A percentile compares a stretch with the other conserved stretches of the same genome.
Conservation (phyloP, 768 basidiomycete genomes). For the Phylloporus sp. region DNA sequence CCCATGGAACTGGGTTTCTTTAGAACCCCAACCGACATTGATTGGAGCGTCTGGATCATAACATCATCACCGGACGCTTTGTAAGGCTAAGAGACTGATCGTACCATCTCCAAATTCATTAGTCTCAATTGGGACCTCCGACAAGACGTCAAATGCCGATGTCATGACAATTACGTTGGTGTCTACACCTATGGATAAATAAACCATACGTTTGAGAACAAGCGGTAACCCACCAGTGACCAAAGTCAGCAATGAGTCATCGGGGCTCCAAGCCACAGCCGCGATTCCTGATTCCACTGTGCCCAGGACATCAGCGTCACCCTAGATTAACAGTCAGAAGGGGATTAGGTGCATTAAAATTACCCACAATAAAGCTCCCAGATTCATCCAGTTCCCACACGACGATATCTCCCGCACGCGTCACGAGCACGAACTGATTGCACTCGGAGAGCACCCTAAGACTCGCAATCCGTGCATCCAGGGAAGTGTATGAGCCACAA, state of each 20-base stretch:
- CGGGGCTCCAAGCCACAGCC: conserved; percentile 87
- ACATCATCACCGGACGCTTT: conserved; percentile 7
- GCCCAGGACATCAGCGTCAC: conserved; percentile 69
- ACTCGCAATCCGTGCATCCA: conserved; percentile 49
- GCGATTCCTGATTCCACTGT: conserved; percentile 81
- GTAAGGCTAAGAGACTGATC: conserved; percentile 7
- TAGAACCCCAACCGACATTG: conserved; percentile 97
- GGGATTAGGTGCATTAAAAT: not conserved
- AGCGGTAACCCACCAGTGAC: conserved; percentile 57
- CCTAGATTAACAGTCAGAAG: conserved; percentile 14
- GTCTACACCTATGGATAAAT: conserved; percentile 44
- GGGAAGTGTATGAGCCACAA: conserved; percentile 20
- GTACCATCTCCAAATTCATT: conserved; percentile 84
- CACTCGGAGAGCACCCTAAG: conserved; percentile 71
- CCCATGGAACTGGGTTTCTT: conserved; percentile 96
- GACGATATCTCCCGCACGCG: conserved; percentile 80
- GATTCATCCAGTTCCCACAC: conserved; percentile 53
- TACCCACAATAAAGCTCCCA: conserved; percentile 42
- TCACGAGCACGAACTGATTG: conserved; percentile 61
- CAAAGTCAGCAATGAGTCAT: conserved; percentile 81
- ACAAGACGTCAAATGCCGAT: conserved; percentile 81
- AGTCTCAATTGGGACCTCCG: conserved; percentile 69
- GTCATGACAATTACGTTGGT: conserved; percentile 87
- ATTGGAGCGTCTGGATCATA: conserved; percentile 69
- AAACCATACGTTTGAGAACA: not conserved